Percentiles rank a stretch among this genome's conserved stretches.
phyloP scores from a whole-genome alignment of 2,329 filamentous ascomycete species.

The Fusarium penzigii region DNA sequence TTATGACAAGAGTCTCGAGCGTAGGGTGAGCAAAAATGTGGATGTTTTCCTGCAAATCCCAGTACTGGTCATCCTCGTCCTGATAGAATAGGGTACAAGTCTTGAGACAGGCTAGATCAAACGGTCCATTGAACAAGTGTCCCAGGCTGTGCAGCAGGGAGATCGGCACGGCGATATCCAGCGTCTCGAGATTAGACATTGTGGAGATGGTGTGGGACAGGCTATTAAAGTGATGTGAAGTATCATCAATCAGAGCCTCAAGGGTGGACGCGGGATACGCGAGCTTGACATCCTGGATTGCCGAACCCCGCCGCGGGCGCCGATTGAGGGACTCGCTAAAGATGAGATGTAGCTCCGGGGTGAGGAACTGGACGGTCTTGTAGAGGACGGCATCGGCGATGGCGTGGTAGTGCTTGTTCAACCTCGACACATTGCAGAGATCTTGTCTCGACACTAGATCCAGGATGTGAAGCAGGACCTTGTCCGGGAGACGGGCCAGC shows the following conservation, averaged over 20 bases:
- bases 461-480: conserved; percentile 43
- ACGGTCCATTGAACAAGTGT: conserved; percentile 50
- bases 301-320: conserved; percentile 47
- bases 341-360: conserved; percentile 48
- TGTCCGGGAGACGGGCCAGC: conserved; percentile 37
- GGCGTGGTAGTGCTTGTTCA: conserved; percentile 44
- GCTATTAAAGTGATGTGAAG: conserved; percentile 40
- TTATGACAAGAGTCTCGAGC: conserved; percentile 47
- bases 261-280: conserved; percentile 47
- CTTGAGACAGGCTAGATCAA: conserved; percentile 50
- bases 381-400: conserved; percentile 50
- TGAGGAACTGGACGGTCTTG: conserved; percentile 47
- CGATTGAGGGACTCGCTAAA: conserved; percentile 50
- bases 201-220: conserved; percentile 48
- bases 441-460: conserved; percentile 40
- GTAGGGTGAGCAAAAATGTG: conserved; percentile 53
- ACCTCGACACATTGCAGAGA: conserved; percentile 44
- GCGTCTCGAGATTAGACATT: conserved; percentile 51
- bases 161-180: conserved; percentile 48
- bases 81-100: conserved; percentile 51
- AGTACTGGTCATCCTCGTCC: conserved; percentile 44
- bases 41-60: conserved; percentile 53
- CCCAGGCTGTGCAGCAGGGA: conserved; percentile 48
- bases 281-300: conserved; percentile 47
- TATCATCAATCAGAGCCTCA: conserved; percentile 42